phyloP scores from a whole-genome alignment of 1,139 yeast species.

The Zygosaccharomyces pseudobailii region DNA sequence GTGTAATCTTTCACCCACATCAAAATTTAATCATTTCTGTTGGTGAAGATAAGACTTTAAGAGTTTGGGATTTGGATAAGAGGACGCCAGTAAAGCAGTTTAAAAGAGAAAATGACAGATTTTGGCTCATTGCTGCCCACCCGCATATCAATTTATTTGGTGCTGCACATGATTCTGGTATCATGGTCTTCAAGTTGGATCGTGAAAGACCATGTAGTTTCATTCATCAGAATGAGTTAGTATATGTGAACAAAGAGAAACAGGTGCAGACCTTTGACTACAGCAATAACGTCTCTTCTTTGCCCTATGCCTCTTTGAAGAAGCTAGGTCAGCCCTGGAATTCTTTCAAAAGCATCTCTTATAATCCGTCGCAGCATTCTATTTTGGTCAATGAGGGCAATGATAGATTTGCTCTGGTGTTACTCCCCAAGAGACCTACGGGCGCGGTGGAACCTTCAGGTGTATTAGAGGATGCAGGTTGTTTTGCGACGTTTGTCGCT shows the following conservation, averaged over 20 bases:
- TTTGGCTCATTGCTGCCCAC: slow-evolving; percentile 89
- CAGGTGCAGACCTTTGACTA: slow-evolving; percentile 80
- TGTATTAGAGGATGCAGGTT: slow-evolving; percentile 74
- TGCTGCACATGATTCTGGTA: slow-evolving; percentile 95
- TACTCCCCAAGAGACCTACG: slow-evolving; percentile 79
- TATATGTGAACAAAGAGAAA: slow-evolving; percentile 76
- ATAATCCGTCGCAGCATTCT: slow-evolving; percentile 89
- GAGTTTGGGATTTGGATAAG: slow-evolving; percentile 95
- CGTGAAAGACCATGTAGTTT: slow-evolving; percentile 94
- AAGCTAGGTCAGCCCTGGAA: slow-evolving; percentile 84
- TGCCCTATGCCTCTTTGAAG: slow-evolving; percentile 79
- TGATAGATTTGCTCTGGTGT: slow-evolving; percentile 65
- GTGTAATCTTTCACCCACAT: slow-evolving; percentile 88
- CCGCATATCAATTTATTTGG: slow-evolving; percentile 90
- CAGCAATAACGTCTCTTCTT: slow-evolving; percentile 51
- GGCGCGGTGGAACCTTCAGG: slow-evolving; percentile 91
- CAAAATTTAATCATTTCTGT: slow-evolving; percentile 91
- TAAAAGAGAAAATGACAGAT: slow-evolving; percentile 89
- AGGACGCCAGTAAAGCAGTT: slow-evolving; percentile 92
- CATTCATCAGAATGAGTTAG: slow-evolving; percentile 62
- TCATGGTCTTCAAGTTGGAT: slow-evolving; percentile 95
- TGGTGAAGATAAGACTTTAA: slow-evolving; percentile 93
- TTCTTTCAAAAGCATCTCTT: slow-evolving; percentile 77
- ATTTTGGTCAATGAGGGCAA: slow-evolving; percentile 68
- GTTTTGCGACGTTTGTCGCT: slow-evolving; percentile 83